Evolutionary conservation across 805 yeast species (phyloP), one percentile per base, ranked within the genome.

Genomic region (Sugiyamaella mastotermitis): DNA sequence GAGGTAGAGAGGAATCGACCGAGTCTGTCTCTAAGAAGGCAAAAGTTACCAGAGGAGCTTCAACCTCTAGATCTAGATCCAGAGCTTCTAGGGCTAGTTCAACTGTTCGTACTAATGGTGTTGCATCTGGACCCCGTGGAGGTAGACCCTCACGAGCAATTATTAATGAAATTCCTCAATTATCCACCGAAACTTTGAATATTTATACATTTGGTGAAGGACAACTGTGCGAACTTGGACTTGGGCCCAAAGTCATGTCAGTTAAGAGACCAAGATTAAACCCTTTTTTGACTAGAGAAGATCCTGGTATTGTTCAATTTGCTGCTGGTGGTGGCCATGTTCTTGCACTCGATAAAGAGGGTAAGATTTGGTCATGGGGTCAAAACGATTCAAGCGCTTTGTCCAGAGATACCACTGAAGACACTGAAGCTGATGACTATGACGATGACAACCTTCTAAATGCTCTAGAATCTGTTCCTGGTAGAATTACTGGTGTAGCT

Each of bases 281-380:
- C 52, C 87, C 95, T 2, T 76, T 68, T 42, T 67, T 92, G 45
- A 67, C 76, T 2, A 62, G 63, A 16, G 83, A 80, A 20, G 73
- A 73, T 2, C 75, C 71, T 7, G 80, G 82, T 2, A 76, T 92
- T 38, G 92, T 87, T 19, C 90, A 85, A 46, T 69, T 92, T 53
- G 86, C 95, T 1, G 95, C 78, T 18, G 99, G 99, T 35, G 99
- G 98, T 36, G 90, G 92, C 82, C 99, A 92, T 56, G 76, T 83
- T 1, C 57, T 92, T 31, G 97, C 90, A 0, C 62, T 90, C 36
- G 97, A 87, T 56, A 60, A 74, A 27, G 65, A 76, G 13, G 86
- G 86, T 48, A 69, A 74, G 42, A 61, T 92, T n/a, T 92, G 97
- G 96, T 83, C 96, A 3, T 92, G 99, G 99, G 99, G 99, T 42